A percentile compares a stretch with the other conserved stretches of the same genome.
phyloP scores from a whole-genome alignment of 106 monocot genomes.

The Dactylorhiza incarnata region DNA sequence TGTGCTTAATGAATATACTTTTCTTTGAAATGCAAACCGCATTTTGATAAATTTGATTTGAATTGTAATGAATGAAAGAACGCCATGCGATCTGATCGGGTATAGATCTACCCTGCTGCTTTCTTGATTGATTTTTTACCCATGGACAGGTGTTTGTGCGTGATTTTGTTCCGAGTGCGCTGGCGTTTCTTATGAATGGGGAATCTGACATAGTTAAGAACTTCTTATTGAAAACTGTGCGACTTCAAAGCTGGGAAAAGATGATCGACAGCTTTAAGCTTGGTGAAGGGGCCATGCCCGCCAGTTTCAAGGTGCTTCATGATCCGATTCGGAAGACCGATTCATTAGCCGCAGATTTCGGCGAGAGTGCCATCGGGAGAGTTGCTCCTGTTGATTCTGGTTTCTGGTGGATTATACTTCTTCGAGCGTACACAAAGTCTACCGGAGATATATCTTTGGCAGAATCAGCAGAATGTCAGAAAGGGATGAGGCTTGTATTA shows the following conservation, averaged over 20 bases:
- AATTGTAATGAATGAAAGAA: not conserved
- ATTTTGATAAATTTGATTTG: not conserved
- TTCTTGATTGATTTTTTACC: not conserved
- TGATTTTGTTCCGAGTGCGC: slow-evolving; percentile 55
- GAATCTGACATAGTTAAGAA: slow-evolving; percentile 50
- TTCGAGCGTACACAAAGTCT: slow-evolving; percentile 57
- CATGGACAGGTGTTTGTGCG: slow-evolving; percentile 29
- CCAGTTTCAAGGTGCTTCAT: slow-evolving; percentile 63
- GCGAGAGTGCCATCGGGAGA: slow-evolving; percentile 61
- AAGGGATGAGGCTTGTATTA: slow-evolving; percentile 51
- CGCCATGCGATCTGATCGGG: not conserved
- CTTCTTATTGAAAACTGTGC: slow-evolving; percentile 53
- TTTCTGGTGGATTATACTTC: slow-evolving; percentile 66
- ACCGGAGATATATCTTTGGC: slow-evolving; percentile 48
- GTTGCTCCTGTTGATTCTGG: slow-evolving; percentile 66
- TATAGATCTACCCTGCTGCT: not conserved
- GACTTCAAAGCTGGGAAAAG: slow-evolving; percentile 60
- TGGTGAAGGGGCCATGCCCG: slow-evolving; percentile 63
- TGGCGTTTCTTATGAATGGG: slow-evolving; percentile 66
- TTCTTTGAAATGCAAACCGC: too few relatives aligned
- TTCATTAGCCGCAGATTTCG: slow-evolving; percentile 49
- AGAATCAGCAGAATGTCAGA: slow-evolving; percentile 51
- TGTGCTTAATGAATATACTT: too few relatives aligned
- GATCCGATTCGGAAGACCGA: slow-evolving; percentile 48
- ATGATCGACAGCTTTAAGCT: slow-evolving; percentile 55